Conservation (phyloP, 176 grass and related monocot species). For the Eleusine indica region DNA sequence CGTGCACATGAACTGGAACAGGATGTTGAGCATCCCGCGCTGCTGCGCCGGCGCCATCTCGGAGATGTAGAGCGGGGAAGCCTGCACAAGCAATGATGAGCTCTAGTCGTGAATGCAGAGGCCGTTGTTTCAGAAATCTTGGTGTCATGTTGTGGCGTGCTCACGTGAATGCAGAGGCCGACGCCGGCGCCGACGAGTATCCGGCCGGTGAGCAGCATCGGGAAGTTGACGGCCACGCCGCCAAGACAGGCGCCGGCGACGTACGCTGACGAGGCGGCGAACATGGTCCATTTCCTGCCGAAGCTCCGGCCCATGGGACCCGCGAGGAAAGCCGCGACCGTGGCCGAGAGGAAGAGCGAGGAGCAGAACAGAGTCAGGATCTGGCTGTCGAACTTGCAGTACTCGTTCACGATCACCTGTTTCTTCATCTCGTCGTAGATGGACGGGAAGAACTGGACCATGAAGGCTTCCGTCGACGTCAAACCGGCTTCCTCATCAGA, state of each 20-base stretch:
- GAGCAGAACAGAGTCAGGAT: constrained; percentile 71
- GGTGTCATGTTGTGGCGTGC: background rate
- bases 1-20: constrained; percentile 65
- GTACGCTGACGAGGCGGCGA: constrained; percentile 35
- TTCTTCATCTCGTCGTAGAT: constrained; percentile 47
- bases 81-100: background rate
- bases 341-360: constrained; percentile 57
- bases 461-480: constrained; percentile 53
- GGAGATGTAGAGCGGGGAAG: constrained; percentile 49
- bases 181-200: constrained; percentile 56
- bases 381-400: constrained; percentile 96
- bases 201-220: constrained; percentile 46
- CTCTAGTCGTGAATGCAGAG: too few species aligned
- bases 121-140: background rate
- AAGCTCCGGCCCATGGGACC: constrained; percentile 21
- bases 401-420: constrained; percentile 61
- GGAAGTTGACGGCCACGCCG: constrained; percentile 35
- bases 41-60: constrained; percentile 58
- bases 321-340: constrained; percentile 43
- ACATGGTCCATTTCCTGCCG: constrained; percentile 64
- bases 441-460: constrained; percentile 54
- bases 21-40: constrained; percentile 61
- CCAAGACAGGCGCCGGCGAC: constrained; percentile 34
- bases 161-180: constrained; percentile 55
- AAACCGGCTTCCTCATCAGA: constrained; percentile 36